phyloP scores from a whole-genome alignment of 768 basidiomycete species.

The Lactifluus piperatus region DNA sequence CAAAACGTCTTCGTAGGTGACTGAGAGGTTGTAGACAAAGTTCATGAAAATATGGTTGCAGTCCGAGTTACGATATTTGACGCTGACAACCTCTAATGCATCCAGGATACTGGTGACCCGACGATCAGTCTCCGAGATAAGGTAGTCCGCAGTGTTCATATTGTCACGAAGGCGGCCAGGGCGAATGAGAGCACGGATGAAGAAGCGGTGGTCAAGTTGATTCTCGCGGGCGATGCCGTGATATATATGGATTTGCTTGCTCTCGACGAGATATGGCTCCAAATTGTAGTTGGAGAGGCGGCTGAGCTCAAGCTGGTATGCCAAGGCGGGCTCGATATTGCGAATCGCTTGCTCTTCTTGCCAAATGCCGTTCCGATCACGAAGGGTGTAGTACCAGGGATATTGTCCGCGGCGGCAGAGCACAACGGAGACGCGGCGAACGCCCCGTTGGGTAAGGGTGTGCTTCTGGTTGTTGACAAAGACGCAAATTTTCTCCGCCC shows the following conservation, averaged over 20 bases:
- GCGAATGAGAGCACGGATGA: slow-evolving; percentile 91
- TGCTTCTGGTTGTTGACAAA: slow-evolving; percentile 62
- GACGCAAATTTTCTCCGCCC: slow-evolving; percentile 61
- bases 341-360: slow-evolving; percentile 93
- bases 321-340: slow-evolving; percentile 96
- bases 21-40: slow-evolving; percentile 93
- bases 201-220: slow-evolving; percentile 96
- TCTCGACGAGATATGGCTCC: slow-evolving; percentile 92
- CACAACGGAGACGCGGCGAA: slow-evolving; percentile 86
- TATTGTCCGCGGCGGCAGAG: slow-evolving; percentile 89
- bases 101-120: slow-evolving; percentile 91
- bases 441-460: slow-evolving; percentile 63
- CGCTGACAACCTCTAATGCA: slow-evolving; percentile 88
- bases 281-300: slow-evolving; percentile 96
- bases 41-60: slow-evolving; percentile 99
- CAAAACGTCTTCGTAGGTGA: slow-evolving; percentile 93
- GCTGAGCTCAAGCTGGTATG: slow-evolving; percentile 95
- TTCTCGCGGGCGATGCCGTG: slow-evolving; percentile 93
- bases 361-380: slow-evolving; percentile 68
- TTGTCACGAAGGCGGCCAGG: slow-evolving; percentile 88
- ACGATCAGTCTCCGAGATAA: slow-evolving; percentile 97
- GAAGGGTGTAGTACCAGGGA: slow-evolving; percentile 90
- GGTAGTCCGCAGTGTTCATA: slow-evolving; percentile 95
- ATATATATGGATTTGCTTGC: slow-evolving; percentile 97
- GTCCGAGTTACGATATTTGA: slow-evolving; percentile 84